Base-by-base conservation (phyloP, 2,329 filamentous ascomycete genomes). In the Pseudogymnoascus sp. region DNA sequence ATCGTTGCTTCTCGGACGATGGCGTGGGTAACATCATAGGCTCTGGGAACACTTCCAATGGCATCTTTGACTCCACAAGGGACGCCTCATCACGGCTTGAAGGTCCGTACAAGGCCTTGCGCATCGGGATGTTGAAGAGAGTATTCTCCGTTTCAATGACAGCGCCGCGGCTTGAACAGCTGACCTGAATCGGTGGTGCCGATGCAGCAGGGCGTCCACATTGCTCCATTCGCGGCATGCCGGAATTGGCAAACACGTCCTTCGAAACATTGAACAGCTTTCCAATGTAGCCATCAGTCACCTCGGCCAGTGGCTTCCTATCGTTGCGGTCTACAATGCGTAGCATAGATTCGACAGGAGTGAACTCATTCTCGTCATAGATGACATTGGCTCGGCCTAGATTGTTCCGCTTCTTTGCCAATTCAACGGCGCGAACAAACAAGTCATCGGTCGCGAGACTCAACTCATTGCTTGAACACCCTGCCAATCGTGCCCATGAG, bases 401-500 rank as follows among this genome's bases (percentile, higher is more conserved):
- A 10, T 77, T 76, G 19, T 63, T 47, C 17, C 36, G 63, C 42
- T 80, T 82, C 63, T 77, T 74, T 3, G 80, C 73, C 59, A 88
- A 80, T 61, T 86, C 82, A 1, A 88, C 77, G 3, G 91, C 89
- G 40, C 93, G 89, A 62, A 89, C 81, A 69, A 96, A 90, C 1
- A 96, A 69, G 65, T 87, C 87, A 62, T 82, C 80, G 3, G 89
- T 88, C 33, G 87, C 83, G 63, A 82, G 80, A 64, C 88, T 89
- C 1, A 86, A 87, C 67, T 97, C 93, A 9, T 82, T 81, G 1
- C 87, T 79, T 13, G 91, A 95, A 0, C 83, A 80, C 69, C 96
- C 91, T 3, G 89, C 85, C 71, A 99, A 96, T 4, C 92, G 87
- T 65, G 97, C 81, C 86, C 92, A 99, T 0, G 93, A 93, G 75